Evolutionary conservation across 2,329 filamentous ascomycete genomes (phyloP), one percentile per base, ranked within the genome.

Genomic region (Graphilbum sp.): DNA sequence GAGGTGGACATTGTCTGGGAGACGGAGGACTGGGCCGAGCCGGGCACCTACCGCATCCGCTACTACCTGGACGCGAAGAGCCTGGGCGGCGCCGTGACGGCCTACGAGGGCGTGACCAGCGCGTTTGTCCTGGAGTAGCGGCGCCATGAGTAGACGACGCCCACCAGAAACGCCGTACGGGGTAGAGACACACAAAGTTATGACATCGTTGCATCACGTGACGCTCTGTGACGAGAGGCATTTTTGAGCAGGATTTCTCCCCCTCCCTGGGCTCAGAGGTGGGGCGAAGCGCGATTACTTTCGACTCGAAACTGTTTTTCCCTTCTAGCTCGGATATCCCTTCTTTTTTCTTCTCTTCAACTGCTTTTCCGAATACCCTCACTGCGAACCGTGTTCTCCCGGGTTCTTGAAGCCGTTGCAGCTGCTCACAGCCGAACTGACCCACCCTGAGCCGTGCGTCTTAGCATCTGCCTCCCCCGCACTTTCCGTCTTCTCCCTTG

Each of bases 21-120:
- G 57, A 78, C 80, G 25, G 76, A 74, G 54, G 56, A 64, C 39
- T 63, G 67, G 44, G 67, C 66, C 17, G 61, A 65, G 42, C 57
- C 55, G 1, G 87, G 87, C 0, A 72, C 68, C 35, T 96, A 94
- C 57, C 64, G 86, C 19, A 57, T 93, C 34, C 72, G 66, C 59
- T 96, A 95, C 52, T 88, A 77, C 57, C 88, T 88, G 0, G 86
- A 95, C 58, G 64, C 73, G 3, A 95, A 87, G 68, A 63, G 63
- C 6, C 48, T 75, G 11, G 51, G 69, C 21, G 71, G 65, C 2
- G 75, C 50, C 1, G 74, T 90, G 30, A 70, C 61, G 30, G 54
- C 69, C 3, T 90, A 93, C 60, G 72, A 81, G 46, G 83, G 81
- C 0, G 63, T 64, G 9, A 81, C 77, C 50, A 62, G 63, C 35